Evolutionary conservation across 1,139 yeast genomes (phyloP), one percentile per base, ranked within the genome.

Genomic region (Pneumocystis carinii): DNA sequence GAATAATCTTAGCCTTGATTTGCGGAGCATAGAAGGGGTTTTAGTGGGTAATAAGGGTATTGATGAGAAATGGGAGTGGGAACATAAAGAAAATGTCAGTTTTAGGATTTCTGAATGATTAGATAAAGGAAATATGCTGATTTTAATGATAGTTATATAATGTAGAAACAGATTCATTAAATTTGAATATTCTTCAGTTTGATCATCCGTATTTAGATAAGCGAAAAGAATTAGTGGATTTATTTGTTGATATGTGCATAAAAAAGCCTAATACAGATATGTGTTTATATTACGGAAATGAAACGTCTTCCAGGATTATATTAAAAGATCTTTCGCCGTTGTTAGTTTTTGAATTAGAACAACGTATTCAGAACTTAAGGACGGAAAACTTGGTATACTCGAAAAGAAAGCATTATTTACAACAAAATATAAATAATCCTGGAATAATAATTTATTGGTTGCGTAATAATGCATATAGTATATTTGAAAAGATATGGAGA

Each of bases 11-110:
- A 5, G 35, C 62, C 17, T 60, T 29, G n/a, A 59, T 63, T 17
- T 65, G 75, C n/a, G 84, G 88, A 88, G 68, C 68, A 41, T 72
- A 72, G 58, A 72, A 81, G 41, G 76, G 73, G 5, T 77, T 77
- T 66, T 56, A 70, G 29, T 68, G 76, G 6, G 68, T 66, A 35
- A 73, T 75, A 39, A 59, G 69, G 2, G 63, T 69, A 1, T 55
- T 66, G 3, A 37, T 62, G 38, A 67, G 56, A 57, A 64, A 55
- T 61, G 68, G 67, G 12, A 57, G 63, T 24, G 63, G 67, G 19
- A 63, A 62, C 59, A 64, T 67, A 41, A 67, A 66, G 37, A 65
- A 64, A 37, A 61, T 64, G 37, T 78, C 80, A 32, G 69, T 72
- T 29, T 69, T 66, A 12, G 12, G 29, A 37, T 63, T 8, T 1